Percentiles rank a stretch among this genome's conserved stretches.
Evolutionary conservation across 768 basidiomycete genomes (phyloP).

Genomic region (Chalciporus piperatus): DNA sequence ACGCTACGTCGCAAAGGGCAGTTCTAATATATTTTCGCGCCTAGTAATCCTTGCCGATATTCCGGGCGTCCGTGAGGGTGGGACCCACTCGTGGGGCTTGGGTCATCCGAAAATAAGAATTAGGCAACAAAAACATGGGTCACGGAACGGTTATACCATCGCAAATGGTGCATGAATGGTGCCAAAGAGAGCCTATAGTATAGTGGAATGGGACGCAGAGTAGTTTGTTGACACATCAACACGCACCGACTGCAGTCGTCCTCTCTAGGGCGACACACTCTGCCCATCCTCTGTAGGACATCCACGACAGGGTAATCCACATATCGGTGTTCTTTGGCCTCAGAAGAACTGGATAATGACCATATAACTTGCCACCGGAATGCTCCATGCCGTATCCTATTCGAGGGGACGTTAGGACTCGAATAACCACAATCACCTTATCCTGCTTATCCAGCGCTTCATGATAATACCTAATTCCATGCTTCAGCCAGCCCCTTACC

Average conservation of each 20-base stretch:
- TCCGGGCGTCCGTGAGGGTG: conserved; percentile 44
- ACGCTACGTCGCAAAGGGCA: no score
- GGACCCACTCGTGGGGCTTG: no score
- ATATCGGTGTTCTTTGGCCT: conserved; percentile 97
- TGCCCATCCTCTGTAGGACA: conserved; percentile 98
- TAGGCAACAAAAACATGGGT: no score
- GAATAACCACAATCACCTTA: conserved; percentile 91
- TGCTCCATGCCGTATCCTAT: conserved; percentile 93
- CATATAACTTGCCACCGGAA: conserved; percentile 94
- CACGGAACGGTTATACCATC: no score
- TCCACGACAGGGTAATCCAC: conserved; percentile 98
- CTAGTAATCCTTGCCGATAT: no score
- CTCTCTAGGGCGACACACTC: conserved; percentile 87
- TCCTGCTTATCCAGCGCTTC: conserved; percentile 91
- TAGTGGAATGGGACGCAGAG: no score
- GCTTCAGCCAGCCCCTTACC: conserved; percentile 78
- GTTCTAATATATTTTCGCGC: no score
- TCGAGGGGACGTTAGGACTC: conserved; percentile 42
- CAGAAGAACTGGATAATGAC: conserved; percentile 94
- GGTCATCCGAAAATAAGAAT: no score
- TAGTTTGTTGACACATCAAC: conserved; percentile 97
- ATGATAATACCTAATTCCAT: conserved; percentile 94
- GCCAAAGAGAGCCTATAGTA: no score
- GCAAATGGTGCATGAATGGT: no score
- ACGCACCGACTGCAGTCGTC: conserved; percentile 93